A percentile compares a stretch with the other conserved stretches of the same genome.
These are phyloP conservation scores for Olyra latifolia DNA, from an alignment of 176 grass and related monocot genomes.

Conservation along the genomic window DNA sequence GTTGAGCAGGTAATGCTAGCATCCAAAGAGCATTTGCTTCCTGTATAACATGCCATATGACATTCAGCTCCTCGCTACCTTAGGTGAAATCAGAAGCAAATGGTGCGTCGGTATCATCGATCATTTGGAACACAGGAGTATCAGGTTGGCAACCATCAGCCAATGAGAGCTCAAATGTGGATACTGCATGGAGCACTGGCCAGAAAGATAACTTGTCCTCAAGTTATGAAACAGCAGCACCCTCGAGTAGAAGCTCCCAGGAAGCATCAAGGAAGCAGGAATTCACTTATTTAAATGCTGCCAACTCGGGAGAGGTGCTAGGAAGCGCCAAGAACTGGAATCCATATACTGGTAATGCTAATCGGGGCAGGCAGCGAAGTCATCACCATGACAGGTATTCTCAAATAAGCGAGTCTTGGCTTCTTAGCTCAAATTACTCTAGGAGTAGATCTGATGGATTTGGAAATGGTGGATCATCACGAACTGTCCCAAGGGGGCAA, in stretches of 20 bases:
- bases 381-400: slow-evolving; percentile 38
- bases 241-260: slow-evolving; percentile 4
- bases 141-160: slow-evolving; percentile 33
- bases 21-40: not conserved
- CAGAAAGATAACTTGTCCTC: slow-evolving; percentile 24
- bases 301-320: slow-evolving; percentile 40
- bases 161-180: slow-evolving; percentile 22
- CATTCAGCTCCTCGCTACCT: not conserved
- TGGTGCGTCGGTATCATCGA: slow-evolving; percentile 10
- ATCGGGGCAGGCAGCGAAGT: slow-evolving; percentile 40
- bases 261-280: slow-evolving; percentile 45
- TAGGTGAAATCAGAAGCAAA: slow-evolving; percentile 29
- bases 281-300: slow-evolving; percentile 36
- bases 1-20: slow-evolving; percentile 40
- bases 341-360: slow-evolving; percentile 36
- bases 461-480: slow-evolving; percentile 52
- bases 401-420: slow-evolving; percentile 47
- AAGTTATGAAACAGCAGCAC: slow-evolving; percentile 23
- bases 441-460: slow-evolving; percentile 49
- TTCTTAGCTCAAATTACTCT: slow-evolving; percentile 47
- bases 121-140: slow-evolving; percentile 15
- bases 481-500: slow-evolving; percentile 44
- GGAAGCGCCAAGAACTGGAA: slow-evolving; percentile 43
- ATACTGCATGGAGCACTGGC: slow-evolving; percentile 15
- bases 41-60: slow-evolving; percentile 3